Evolutionary conservation across 1,284 basidiomycete genomes (phyloP), one percentile per base, ranked within the genome.

Genomic region (Golubevia pallescens): DNA sequence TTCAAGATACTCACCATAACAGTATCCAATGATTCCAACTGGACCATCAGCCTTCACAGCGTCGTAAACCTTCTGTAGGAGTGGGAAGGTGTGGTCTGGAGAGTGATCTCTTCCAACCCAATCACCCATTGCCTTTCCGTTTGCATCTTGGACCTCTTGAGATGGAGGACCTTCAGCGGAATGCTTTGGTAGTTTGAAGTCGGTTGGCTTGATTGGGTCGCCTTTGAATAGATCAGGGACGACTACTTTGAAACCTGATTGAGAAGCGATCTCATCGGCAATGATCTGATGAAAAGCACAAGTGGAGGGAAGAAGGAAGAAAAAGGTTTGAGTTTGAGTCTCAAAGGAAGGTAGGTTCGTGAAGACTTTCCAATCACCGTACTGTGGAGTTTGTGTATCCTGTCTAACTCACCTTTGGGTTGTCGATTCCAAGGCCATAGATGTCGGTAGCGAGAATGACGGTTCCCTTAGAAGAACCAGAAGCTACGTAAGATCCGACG

Each of bases 391-490:
- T n/a, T 42, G 58, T 8, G 28, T 14, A 38, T 24, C 8, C n/a
- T 60, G 21, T 20, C 6, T 10, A 21, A 13, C 21, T 60, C 13
- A 34, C 32, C 58, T 60, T 21, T 38, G 21, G 21, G 21, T 52
- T 23, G 23, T 23, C 32, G 52, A 21, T 21, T 52, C 51, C 58
- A 6, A 68, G 57, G n/a, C 68, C 68, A 32, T 20, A 69, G 58
- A 69, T 67, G 60, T 69, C 68, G 42, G 68, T 60, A 32, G 56
- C 52, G 58, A 67, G n/a, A 48, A 67, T 20, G 62, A 69, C 58
- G 51, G 42, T 57, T 28, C 68, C 68, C 28, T 66, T 62, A 8
- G 34, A 20, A 19, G n/a, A 13, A 21, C 53, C 60, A 19, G 32
- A 23, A n/a, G 58, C 28, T n/a, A 69, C 67, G 58, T 69, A 69